Conservation (phyloP, 176 grass and related monocot genomes). For the Olyra latifolia region DNA sequence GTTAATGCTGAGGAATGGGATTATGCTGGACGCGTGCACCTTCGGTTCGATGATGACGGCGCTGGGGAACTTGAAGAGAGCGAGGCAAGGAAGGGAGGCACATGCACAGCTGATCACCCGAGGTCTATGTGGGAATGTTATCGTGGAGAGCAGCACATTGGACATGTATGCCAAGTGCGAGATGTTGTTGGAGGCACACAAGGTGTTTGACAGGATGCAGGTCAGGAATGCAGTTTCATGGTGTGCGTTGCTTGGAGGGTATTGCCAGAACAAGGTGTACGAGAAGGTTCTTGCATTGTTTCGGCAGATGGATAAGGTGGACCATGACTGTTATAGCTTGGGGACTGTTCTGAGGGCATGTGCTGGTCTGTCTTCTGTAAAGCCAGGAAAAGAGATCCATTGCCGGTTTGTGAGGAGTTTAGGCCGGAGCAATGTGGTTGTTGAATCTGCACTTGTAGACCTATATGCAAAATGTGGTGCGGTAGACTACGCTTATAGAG, state of each 20-base stretch:
- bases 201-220: conserved; percentile 74
- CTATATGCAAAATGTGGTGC: conserved; percentile 84
- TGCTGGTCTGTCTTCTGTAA: conserved; percentile 52
- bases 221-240: conserved; percentile 70
- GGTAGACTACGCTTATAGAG: conserved; percentile 55
- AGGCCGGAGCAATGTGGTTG: conserved; percentile 51
- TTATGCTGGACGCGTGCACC: conserved; percentile 54
- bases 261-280: conserved; percentile 61
- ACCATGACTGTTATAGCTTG: conserved; percentile 57
- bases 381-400: conserved; percentile 75
- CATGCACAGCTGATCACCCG: conserved; percentile 54
- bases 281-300: conserved; percentile 56
- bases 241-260: conserved; percentile 70
- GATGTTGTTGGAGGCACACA: conserved; percentile 55
- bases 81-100: conserved; percentile 58
- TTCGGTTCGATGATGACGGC: conserved; percentile 74
- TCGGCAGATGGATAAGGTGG: conserved; percentile 50
- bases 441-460: conserved; percentile 80
- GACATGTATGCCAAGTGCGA: conserved; percentile 86
- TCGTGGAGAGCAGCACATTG: conserved; percentile 80
- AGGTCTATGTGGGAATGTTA: conserved; percentile 67
- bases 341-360: conserved; percentile 74
- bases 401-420: conserved; percentile 61
- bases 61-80: conserved; percentile 57
- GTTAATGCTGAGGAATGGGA: conserved; percentile 37